Evolutionary conservation across 257 asterid species (phyloP), one percentile per base, ranked within the genome.

Genomic region (Leonotis leonurus): DNA sequence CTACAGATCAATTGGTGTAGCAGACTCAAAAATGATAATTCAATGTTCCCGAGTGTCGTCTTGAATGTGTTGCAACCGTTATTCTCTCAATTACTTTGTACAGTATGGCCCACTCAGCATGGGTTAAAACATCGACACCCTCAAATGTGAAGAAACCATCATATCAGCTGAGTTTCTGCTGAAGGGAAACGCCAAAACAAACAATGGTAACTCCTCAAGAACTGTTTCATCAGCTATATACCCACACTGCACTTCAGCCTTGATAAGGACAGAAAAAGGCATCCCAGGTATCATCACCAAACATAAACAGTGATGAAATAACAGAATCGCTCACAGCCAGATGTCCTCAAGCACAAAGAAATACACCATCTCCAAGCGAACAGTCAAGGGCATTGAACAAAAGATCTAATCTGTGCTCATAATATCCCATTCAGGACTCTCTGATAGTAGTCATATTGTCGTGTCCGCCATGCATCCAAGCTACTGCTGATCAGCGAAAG

Each of bases 391-490:
- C 44, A 45, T 60, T 24, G 21, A 49, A 62, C 55, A 55, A 18
- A 26, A 37, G 52, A 48, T 56, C 54, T 67, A 59, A 46, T 49
- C 50, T 32, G 13, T 72, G 57, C 69, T 89, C 75, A 93, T 72
- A 93, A 87, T 80, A 93, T 93, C 73, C 99, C 99, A 74, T 89
- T 93, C 73, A 93, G 75, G 60, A 89, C 97, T 73, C 92, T 87
- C 80, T 93, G 99, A 69, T 89, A 93, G 77, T 93, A 93, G 70
- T 93, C 99, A 64, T 93, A 93, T 57, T 93, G 99, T 2, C 99
- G 87, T 41, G 99, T 93, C 55, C 99, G 79, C 99, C 99, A 93
- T 6, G 99, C 97, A 75, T 93, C 99, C 93, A 93, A 81, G 80
- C 99, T 93, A 74, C 97, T 93, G 85, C 99, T 93, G 62, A 93